Base-by-base conservation (phyloP, 495 filamentous ascomycete genomes). In the Tuber melanosporum region DNA sequence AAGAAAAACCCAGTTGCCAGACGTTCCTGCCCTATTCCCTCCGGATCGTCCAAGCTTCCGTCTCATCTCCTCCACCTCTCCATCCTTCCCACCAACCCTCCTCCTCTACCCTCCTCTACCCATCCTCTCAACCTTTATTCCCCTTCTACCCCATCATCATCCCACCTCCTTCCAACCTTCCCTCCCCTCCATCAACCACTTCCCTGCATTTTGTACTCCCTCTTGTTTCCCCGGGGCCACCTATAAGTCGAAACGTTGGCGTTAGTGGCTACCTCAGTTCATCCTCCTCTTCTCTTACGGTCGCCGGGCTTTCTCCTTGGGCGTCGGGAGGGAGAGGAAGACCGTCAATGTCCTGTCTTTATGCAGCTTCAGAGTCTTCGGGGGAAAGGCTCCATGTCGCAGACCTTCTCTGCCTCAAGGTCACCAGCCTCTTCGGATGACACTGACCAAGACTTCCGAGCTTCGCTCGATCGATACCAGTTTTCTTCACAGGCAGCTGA, bases 201-300 rank as follows among this genome's bases (percentile, higher is more conserved):
- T 66, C 57, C 57, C 57, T 66, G 57, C 57, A 66, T 32, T 66
- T 12, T 66, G 57, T 66, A 12, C 57, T 66, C 57, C 49, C 49
- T 81, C 47, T 81, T 71, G 73, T 75, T 81, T 74, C 43, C 57
- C 78, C 78, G 66, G 69, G 71, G 52, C 72, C 46, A 43, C 77
- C 73, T 70, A 75, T 75, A 82, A 82, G 76, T 75, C 76, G 76
- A 66, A 81, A 79, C 81, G 70, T 83, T 83, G 81, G 81, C 81
- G 81, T 83, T 81, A 73, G 76, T 83, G 73, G 75, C 81, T 82
- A 75, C 78, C 52, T 76, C 75, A 74, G 78, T 83, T 69, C 78
- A 83, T 83, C 81, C 81, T 77, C 81, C 81, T 83, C 81, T 83
- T 78, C 81, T 82, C 77, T 79, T 83, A 78, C 81, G 76, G 77